phyloP scores from a whole-genome alignment of 192 early-diverging fungal genomes.

The Coemansia sp. region DNA sequence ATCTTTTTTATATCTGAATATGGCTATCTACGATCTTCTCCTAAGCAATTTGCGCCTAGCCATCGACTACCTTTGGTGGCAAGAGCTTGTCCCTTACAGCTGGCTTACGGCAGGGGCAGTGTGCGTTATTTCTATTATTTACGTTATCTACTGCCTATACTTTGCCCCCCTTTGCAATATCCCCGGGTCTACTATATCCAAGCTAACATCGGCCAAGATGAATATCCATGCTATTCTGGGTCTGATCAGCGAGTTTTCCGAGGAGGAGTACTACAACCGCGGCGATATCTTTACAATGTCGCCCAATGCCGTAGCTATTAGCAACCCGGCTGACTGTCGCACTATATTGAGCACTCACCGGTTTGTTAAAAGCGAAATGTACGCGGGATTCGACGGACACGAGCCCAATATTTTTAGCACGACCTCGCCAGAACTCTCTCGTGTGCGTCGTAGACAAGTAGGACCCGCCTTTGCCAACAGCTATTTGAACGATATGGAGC shows the following conservation, averaged over 20 bases:
- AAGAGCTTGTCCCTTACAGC: neutral
- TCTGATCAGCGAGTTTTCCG: conserved; percentile 16
- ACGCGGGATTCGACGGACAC: conserved; percentile 18
- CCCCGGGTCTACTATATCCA: conserved; percentile 17
- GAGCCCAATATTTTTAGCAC: conserved; percentile 37
- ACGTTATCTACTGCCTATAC: conserved; percentile 20
- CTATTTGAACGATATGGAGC: conserved; percentile 31
- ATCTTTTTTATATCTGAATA: neutral
- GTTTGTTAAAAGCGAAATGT: conserved; percentile 36
- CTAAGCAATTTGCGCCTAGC: neutral
- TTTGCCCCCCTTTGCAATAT: conserved; percentile 31
- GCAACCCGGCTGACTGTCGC: conserved; percentile 31
- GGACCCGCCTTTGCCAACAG: conserved; percentile 35
- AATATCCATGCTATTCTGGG: conserved; percentile 13
- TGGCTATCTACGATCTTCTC: neutral
- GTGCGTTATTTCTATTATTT: neutral
- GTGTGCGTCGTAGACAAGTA: conserved; percentile 25
- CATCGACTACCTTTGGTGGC: neutral
- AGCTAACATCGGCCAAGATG: conserved; percentile 9
- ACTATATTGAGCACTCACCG: conserved; percentile 23
- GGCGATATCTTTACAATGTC: conserved; percentile 41
- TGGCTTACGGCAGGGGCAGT: neutral
- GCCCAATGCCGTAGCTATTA: conserved; percentile 32
- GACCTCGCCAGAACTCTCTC: conserved; percentile 24
- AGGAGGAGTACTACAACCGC: conserved; percentile 30